phyloP scores from a whole-genome alignment of 2,329 filamentous ascomycete species.

The Trichothecium roseum region DNA sequence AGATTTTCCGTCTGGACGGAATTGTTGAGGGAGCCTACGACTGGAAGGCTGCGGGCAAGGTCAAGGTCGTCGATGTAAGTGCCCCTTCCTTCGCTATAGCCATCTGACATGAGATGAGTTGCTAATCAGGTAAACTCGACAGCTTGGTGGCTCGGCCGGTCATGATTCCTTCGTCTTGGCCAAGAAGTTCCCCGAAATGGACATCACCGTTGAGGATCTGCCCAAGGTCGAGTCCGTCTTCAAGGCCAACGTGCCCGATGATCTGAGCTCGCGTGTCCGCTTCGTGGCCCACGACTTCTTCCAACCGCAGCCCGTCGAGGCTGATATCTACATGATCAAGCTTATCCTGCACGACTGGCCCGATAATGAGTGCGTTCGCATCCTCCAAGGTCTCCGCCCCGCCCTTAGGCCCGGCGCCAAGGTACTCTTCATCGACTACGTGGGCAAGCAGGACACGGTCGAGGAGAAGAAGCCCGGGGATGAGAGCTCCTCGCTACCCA shows the following conservation, averaged over 20 bases:
- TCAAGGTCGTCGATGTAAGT: conserved; percentile 30
- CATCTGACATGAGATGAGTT: neutral
- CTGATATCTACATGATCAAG: conserved; percentile 42
- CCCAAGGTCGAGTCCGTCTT: conserved; percentile 22
- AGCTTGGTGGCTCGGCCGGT: conserved; percentile 32
- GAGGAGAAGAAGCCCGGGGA: conserved; percentile 6
- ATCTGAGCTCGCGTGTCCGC: conserved; percentile 20
- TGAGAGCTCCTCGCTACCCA: conserved; percentile 15
- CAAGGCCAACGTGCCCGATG: conserved; percentile 20
- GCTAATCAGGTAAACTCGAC: no score
- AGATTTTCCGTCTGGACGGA: conserved; percentile 25
- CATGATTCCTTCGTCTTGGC: conserved; percentile 30
- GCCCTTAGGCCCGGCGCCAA: conserved; percentile 31
- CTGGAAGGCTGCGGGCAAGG: conserved; percentile 23
- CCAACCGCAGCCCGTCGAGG: conserved; percentile 24
- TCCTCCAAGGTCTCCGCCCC: conserved; percentile 30
- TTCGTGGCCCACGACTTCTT: conserved; percentile 29
- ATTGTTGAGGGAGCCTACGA: conserved; percentile 21
- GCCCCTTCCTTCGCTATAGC: neutral
- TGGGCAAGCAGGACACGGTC: conserved; percentile 21
- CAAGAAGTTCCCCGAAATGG: conserved; percentile 27
- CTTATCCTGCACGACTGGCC: conserved; percentile 47
- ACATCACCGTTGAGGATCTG: conserved; percentile 34
- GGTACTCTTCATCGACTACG: conserved; percentile 26
- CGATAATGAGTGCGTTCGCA: conserved; percentile 28